Evolutionary conservation across 345 rosid genomes (phyloP).

Genomic region (Syzygium jambos): DNA sequence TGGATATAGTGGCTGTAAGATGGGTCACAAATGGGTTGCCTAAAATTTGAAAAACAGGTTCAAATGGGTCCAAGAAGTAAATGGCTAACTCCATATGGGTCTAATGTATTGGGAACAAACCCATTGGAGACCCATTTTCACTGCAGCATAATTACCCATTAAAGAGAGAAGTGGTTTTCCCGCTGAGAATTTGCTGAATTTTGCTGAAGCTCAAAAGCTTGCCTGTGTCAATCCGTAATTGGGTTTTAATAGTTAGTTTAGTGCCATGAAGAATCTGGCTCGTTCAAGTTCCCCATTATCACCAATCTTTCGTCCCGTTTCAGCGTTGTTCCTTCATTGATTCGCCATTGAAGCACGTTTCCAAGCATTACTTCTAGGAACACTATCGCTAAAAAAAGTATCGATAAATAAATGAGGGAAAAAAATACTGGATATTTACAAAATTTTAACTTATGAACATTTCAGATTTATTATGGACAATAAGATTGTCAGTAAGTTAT

Average conservation of each 20-base stretch:
- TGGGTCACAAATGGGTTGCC: fast-evolving
- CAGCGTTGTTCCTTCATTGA: neutral
- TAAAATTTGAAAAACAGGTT: neutral
- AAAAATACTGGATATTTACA: neutral
- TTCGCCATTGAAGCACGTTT: neutral
- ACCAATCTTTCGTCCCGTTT: neutral
- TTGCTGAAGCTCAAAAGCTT: neutral
- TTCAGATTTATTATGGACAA: too few species aligned
- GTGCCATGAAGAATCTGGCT: neutral
- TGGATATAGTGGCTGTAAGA: neutral
- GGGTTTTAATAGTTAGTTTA: neutral
- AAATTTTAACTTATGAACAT: neutral
- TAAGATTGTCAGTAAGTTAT: too few species aligned
- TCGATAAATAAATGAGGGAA: neutral
- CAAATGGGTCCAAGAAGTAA: neutral
- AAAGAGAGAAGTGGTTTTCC: neutral
- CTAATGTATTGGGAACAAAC: neutral
- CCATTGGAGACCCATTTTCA: neutral
- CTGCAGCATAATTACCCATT: neutral
- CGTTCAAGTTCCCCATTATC: neutral
- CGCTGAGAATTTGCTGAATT: neutral
- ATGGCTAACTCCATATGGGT: neutral
- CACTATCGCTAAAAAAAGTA: neutral
- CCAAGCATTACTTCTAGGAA: neutral
- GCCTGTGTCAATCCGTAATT: neutral